phyloP scores from a whole-genome alignment of 345 rosid species.

The Lumnitzera littorea region DNA sequence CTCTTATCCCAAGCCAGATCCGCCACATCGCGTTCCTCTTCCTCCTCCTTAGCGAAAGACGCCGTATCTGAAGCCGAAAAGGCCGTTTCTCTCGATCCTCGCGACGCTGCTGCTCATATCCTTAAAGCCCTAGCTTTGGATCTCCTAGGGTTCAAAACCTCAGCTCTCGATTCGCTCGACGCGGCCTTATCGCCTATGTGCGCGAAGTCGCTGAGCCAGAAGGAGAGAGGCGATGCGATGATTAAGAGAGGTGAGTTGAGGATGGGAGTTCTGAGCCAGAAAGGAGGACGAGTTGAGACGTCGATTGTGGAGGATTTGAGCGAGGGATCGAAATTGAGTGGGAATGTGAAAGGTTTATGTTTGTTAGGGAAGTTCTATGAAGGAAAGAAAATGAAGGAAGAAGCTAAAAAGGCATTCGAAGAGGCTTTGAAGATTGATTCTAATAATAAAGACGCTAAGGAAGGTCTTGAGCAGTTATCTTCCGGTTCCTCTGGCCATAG shows the following conservation, averaged over 20 bases:
- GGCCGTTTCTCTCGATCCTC: constrained; percentile 43
- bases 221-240: constrained; percentile 52
- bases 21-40: constrained; percentile 32
- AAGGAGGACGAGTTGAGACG: constrained; percentile 20
- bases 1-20: constrained; percentile 46
- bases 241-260: constrained; percentile 50
- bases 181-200: constrained; percentile 50
- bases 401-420: constrained; percentile 38
- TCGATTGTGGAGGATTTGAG: constrained; percentile 43
- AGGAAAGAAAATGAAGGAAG: constrained; percentile 35
- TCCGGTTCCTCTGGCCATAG: background rate
- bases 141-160: constrained; percentile 47
- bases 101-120: constrained; percentile 59
- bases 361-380: constrained; percentile 57
- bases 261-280: constrained; percentile 23
- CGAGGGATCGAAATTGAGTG: constrained; percentile 27
- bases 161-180: constrained; percentile 57
- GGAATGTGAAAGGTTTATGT: constrained; percentile 26
- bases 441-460: constrained; percentile 17
- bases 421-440: constrained; percentile 37
- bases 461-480: constrained; percentile 32
- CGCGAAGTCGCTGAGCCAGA: constrained; percentile 32
- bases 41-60: constrained; percentile 41
- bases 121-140: constrained; percentile 60
- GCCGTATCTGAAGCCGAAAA: constrained; percentile 46